These are phyloP conservation scores for Diaporthe amygdali DNA, from an alignment of 2,329 filamentous ascomycete species.

Conservation along the genomic window DNA sequence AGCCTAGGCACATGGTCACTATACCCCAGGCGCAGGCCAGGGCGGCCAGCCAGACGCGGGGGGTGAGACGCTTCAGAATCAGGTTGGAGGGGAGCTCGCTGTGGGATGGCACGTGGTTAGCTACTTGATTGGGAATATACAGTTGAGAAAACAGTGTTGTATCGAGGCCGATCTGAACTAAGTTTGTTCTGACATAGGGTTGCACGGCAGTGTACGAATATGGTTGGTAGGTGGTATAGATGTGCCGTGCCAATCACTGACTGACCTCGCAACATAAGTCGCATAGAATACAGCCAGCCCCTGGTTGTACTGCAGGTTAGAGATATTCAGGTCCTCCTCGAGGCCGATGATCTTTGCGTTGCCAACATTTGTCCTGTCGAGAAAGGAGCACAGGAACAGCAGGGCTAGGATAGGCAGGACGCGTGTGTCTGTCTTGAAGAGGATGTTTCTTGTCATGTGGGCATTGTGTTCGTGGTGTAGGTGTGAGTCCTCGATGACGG, in stretches of 20 bases:
- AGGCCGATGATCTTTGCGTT: conserved; percentile 72
- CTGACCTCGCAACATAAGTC: conserved; percentile 64
- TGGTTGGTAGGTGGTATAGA: background rate
- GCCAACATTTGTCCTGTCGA: conserved; percentile 75
- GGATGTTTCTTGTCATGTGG: conserved; percentile 30
- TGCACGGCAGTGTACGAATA: background rate
- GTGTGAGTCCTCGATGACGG: conserved; percentile 27
- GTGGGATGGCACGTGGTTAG: conserved; percentile 1
- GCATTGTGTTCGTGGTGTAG: conserved; percentile 22
- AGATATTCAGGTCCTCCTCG: conserved; percentile 62
- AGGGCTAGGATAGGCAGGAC: conserved; percentile 68
- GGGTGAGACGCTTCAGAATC: conserved; percentile 65
- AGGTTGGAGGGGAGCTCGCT: conserved; percentile 70
- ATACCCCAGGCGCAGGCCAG: conserved; percentile 63
- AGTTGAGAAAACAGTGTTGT: background rate
- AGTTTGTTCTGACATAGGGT: background rate
- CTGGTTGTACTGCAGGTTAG: conserved; percentile 66
- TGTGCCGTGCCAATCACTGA: background rate
- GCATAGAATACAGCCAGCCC: conserved; percentile 70
- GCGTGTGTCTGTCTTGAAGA: conserved; percentile 45
- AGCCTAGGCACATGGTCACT: conserved; percentile 62
- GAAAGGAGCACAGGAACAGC: conserved; percentile 68
- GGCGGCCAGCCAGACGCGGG: conserved; percentile 63
- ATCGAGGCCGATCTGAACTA: no score
- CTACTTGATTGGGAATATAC: background rate